Conservation (phyloP, 768 basidiomycete genomes). For the Termitomyces bulborhizus region DNA sequence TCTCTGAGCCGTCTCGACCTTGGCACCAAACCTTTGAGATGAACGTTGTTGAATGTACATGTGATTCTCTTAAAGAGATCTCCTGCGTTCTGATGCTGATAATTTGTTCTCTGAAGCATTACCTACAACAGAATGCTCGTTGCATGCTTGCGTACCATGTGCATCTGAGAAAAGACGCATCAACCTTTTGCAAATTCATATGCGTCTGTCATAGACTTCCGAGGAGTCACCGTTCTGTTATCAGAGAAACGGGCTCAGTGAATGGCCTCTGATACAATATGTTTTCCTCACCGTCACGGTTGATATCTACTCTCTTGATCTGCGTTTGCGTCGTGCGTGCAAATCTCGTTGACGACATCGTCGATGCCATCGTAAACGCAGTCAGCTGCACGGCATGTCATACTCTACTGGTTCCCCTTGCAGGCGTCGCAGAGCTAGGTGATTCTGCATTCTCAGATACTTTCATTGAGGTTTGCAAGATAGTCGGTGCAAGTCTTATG, state of each 20-base stretch:
- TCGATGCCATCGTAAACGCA: conserved; percentile 37
- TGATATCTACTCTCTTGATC: conserved; percentile 14
- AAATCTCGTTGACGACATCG: conserved; percentile 32
- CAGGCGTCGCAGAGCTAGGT: conserved; percentile 41
- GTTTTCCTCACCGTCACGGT: background rate
- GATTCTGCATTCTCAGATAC: conserved; percentile 39
- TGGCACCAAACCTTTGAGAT: background rate
- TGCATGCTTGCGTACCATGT: background rate
- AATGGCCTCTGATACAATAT: background rate
- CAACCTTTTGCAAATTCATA: background rate
- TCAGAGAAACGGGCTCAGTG: background rate
- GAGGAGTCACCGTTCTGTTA: background rate
- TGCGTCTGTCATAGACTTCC: background rate
- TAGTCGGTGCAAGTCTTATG: conserved; percentile 23
- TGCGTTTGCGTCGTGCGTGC: conserved; percentile 15
- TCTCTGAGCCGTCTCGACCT: background rate
- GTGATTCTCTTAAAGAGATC: background rate
- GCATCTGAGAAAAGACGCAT: no score
- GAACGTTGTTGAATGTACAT: background rate
- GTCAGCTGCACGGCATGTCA: conserved; percentile 48
- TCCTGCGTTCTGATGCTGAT: no score
- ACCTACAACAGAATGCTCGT: background rate
- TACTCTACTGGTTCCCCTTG: conserved; percentile 38
- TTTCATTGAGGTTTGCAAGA: conserved; percentile 38
- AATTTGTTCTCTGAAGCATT: background rate